A percentile compares a stretch with the other conserved stretches of the same genome.
Evolutionary conservation across 2,329 filamentous ascomycete species (phyloP).

Genomic region (Neospermospora avenae): DNA sequence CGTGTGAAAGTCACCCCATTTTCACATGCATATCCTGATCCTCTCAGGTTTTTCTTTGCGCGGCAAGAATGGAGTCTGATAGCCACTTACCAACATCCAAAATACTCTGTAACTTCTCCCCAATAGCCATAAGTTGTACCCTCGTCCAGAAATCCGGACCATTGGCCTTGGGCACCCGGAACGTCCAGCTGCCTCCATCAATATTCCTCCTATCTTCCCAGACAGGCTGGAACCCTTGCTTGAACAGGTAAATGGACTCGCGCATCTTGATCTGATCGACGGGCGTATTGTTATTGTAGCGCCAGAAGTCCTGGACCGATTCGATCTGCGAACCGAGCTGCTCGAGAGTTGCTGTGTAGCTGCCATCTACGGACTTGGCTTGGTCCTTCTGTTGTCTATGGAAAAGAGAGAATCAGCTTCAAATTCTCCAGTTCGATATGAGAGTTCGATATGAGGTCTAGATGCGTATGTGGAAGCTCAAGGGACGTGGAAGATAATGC

Average conservation of each 20-base stretch:
- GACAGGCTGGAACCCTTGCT: slow-evolving; percentile 70
- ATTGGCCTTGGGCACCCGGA: slow-evolving; percentile 76
- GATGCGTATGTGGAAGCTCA: background rate
- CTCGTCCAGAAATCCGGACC: slow-evolving; percentile 76
- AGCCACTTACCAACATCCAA: slow-evolving; percentile 61
- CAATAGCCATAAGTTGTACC: slow-evolving; percentile 77
- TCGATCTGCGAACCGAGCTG: slow-evolving; percentile 65
- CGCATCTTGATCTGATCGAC: slow-evolving; percentile 73
- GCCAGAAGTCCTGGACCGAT: slow-evolving; percentile 82
- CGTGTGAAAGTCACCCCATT: background rate
- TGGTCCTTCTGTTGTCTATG: slow-evolving; percentile 35
- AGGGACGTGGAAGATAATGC: background rate
- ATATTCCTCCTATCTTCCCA: slow-evolving; percentile 88
- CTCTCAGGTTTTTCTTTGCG: background rate
- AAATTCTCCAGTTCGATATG: background rate
- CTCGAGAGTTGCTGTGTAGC: slow-evolving; percentile 45
- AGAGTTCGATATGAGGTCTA: background rate
- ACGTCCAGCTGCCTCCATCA: slow-evolving; percentile 86
- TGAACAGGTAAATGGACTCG: slow-evolving; percentile 77
- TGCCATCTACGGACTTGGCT: slow-evolving; percentile 37
- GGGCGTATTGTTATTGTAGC: slow-evolving; percentile 77
- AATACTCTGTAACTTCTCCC: slow-evolving; percentile 72
- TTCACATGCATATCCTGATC: too few species aligned
- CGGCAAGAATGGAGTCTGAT: background rate
- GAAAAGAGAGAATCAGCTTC: slow-evolving; percentile 1